Percentiles rank a stretch among this genome's conserved stretches.
These are phyloP conservation scores for Alisma plantagoaquatica DNA, from an alignment of 106 monocot species.

Conservation along the genomic window DNA sequence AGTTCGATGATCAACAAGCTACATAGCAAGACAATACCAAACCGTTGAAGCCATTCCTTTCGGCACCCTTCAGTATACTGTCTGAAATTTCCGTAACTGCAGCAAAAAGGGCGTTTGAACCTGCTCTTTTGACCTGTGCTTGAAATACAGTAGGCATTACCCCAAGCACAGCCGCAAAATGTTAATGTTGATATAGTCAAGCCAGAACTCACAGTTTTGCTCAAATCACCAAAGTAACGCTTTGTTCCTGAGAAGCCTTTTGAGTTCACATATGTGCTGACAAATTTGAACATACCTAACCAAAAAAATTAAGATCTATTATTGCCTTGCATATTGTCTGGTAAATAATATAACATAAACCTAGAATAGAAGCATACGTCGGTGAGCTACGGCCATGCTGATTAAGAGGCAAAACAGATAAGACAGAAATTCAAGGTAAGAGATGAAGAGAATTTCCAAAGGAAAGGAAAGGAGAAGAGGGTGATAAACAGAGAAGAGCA, in stretches of 20 bases:
- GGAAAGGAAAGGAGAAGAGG: too few relatives aligned
- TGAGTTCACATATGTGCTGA: slow-evolving; percentile 52
- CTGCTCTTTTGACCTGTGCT: slow-evolving; percentile 66
- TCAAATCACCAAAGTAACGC: slow-evolving; percentile 82
- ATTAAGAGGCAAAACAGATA: too few relatives aligned
- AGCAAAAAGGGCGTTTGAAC: slow-evolving; percentile 84
- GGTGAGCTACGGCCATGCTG: too few relatives aligned
- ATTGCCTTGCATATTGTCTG: too few relatives aligned
- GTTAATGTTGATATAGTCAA: too few relatives aligned
- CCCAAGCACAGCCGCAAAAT: too few relatives aligned
- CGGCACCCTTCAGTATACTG: slow-evolving; percentile 75
- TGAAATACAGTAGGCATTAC: too few relatives aligned
- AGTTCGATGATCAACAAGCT: neutral
- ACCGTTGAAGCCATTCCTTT: slow-evolving; percentile 74
- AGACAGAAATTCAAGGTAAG: too few relatives aligned
- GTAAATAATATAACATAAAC: too few relatives aligned
- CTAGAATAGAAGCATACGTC: too few relatives aligned
- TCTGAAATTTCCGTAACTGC: slow-evolving; percentile 89
- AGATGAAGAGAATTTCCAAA: too few relatives aligned
- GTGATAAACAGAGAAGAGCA: too few relatives aligned
- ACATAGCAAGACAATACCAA: slow-evolving; percentile 35
- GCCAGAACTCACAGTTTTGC: slow-evolving; percentile 55
- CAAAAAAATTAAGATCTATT: neutral
- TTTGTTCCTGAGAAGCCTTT: slow-evolving; percentile 79
- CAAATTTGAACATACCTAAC: slow-evolving; percentile 86